phyloP scores from a whole-genome alignment of 148 eudicot genomes.

The Selenicereus undatus region DNA sequence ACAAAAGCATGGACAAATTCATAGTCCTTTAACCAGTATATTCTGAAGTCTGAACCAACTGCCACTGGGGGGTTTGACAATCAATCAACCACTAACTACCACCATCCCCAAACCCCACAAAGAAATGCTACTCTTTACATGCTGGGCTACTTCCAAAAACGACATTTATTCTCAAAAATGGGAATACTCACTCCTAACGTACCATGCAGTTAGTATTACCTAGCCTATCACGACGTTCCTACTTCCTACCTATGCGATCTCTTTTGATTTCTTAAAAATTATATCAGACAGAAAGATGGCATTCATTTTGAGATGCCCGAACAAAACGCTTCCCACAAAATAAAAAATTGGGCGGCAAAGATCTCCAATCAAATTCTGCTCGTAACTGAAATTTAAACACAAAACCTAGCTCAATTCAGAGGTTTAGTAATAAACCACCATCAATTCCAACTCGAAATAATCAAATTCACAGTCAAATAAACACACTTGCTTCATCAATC shows the following conservation, averaged over 20 bases:
- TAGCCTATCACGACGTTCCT: too few relatives aligned
- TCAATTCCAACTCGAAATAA: background rate
- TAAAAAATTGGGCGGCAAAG: background rate
- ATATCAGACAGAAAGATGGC: too few relatives aligned
- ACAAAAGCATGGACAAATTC: too few relatives aligned
- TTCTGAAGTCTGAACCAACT: background rate
- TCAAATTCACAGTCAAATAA: constrained; percentile 8
- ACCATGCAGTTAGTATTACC: too few relatives aligned
- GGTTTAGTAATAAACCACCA: background rate
- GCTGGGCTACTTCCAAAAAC: background rate
- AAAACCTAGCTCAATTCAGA: background rate
- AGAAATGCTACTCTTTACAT: background rate
- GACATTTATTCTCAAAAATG: too few relatives aligned
- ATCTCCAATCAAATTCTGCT: constrained; percentile 2
- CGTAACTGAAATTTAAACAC: background rate
- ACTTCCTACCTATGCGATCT: too few relatives aligned
- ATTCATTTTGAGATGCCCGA: background rate
- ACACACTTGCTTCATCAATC: background rate
- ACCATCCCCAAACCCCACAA: too few relatives aligned
- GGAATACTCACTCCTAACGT: too few relatives aligned
- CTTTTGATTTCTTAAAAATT: too few relatives aligned
- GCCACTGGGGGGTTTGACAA: background rate
- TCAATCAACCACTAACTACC: background rate
- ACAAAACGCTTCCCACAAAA: background rate
- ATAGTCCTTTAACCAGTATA: too few relatives aligned